Evolutionary conservation across 345 rosid species (phyloP), one percentile per base, ranked within the genome.

Genomic region (Boechera stricta): DNA sequence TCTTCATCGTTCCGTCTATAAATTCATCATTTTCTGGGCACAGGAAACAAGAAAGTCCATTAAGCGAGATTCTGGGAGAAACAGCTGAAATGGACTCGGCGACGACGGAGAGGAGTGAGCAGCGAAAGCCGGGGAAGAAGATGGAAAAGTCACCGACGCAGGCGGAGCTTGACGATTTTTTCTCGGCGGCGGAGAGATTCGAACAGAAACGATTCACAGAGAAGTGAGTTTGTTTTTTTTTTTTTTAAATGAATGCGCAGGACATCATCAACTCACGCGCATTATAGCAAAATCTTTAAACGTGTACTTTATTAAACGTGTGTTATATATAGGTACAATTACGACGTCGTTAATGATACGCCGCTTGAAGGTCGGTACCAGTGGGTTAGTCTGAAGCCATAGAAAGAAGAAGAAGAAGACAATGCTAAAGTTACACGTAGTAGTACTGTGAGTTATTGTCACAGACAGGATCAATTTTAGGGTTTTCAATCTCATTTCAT

Each of bases 281-380:
- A 69, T 44, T 7, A 12, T 71, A 77, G 48, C 48, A 31, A 5
- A 15, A 13, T 38, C 36, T 16, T 70, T 54, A 28, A 69, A 76
- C 31, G 67, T 32, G 53, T 15, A 1, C 44, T 39, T 33, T 69
- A 21, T 32, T 5, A 9, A 32, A 33, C 39, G 1, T 67, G 44
- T 71, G 41, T 9, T 38, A 8, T 38, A 9, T 8, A 74, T 57
- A 90, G 95, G 87, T 90, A 90, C 86, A 90, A 90, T 44, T 90
- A 77, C 68, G 92, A 90, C 45, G 57, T 88, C 38, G 91, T 56
- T 42, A 90, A 84, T 70, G 95, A 90, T 64, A 75, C 56, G 77
- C 92, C 95, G 39, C 74, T 90, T 24, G 79, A 87, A 48, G 95
- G 95, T 55, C 87, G 87, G 8, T 89, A 87, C 86, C 71, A 86